Evolutionary conservation across 2,329 filamentous ascomycete genomes (phyloP), one percentile per base, ranked within the genome.

Genomic region (Diaporthe aspalathi): DNA sequence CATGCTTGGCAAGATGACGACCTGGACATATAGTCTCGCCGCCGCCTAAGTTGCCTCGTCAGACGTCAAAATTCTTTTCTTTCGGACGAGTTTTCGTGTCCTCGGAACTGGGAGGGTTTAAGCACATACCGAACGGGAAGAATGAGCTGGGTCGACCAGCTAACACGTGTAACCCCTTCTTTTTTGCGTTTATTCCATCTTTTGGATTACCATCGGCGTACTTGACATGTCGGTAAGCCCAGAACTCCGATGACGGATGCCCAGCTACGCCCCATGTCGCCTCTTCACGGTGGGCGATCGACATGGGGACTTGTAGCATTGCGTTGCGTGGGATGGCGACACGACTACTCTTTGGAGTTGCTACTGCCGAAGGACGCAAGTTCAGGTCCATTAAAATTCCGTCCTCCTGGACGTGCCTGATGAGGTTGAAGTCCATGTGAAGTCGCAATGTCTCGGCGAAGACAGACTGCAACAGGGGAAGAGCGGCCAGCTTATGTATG

Each of bases 1-100:
- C 79, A 50, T 78, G 78, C 74, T 83, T 84, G 1, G 82, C 81
- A 72, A 84, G 81, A 54, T 79, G 75, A 0, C 82, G 76, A 1
- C 82, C 82, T 2, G 83, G 80, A 49, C 82, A 84, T 11, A 81
- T 77, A 1, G 74, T 74, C 0, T 70, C 49, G 0, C 82, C 82
- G 2, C 80, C 81, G 22, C 82, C 81, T 49, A 11, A 3, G 9
- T 20, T 5, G 8, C 65, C 9, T 8, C 22, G 27, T 29, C 12
- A 53, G 8, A 35, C 17, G 22, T n/a, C 1, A 52, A 27, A 5
- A 35, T 5, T 9, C 32, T 52, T 16, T 3, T 52, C 9, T 14
- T 12, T 27, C 5, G 9, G 32, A 35, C 5, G 9, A 35, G n/a
- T n/a, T n/a, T n/a, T n/a, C n/a, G n/a, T n/a, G n/a, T n/a, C n/a